A percentile compares a stretch with the other conserved stretches of the same genome.
phyloP scores from a whole-genome alignment of 306 rosid species.

The Pterocarpus santalinus region DNA sequence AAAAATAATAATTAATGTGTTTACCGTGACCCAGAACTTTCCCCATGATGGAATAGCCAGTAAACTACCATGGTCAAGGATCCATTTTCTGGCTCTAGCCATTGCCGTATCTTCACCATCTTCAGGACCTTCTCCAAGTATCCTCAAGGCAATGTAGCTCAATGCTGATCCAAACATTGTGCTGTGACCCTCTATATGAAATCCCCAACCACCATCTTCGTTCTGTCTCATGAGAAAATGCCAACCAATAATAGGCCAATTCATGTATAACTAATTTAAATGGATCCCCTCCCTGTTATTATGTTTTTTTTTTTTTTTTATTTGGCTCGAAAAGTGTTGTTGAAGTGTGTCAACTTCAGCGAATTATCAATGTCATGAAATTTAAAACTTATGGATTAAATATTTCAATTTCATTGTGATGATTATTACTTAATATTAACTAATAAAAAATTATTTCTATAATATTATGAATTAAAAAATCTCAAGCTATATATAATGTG shows the following conservation, averaged over 20 bases:
- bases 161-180: constrained; percentile 77
- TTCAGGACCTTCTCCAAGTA: constrained; percentile 65
- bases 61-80: constrained; percentile 72
- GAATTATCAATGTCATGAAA: not conserved
- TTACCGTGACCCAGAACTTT: constrained; percentile 74
- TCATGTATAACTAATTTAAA: not conserved
- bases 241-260: not conserved
- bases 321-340: not conserved
- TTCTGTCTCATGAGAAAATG: constrained; percentile 49
- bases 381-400: not conserved
- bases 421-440: not conserved
- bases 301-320: not conserved
- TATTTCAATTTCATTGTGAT: not conserved
- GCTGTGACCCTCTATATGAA: constrained; percentile 74
- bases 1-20: not conserved
- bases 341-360: not conserved
- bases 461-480: too few species aligned
- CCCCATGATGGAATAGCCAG: constrained; percentile 80
- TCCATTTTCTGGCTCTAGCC: constrained; percentile 64
- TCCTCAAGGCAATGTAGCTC: constrained; percentile 69
- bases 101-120: constrained; percentile 55
- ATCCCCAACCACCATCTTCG: constrained; percentile 86
- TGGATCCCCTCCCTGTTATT: not conserved
- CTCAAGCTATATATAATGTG: not conserved
- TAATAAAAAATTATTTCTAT: too few species aligned